phyloP scores from a whole-genome alignment of 495 filamentous ascomycete species.

The Penicillium angulare region DNA sequence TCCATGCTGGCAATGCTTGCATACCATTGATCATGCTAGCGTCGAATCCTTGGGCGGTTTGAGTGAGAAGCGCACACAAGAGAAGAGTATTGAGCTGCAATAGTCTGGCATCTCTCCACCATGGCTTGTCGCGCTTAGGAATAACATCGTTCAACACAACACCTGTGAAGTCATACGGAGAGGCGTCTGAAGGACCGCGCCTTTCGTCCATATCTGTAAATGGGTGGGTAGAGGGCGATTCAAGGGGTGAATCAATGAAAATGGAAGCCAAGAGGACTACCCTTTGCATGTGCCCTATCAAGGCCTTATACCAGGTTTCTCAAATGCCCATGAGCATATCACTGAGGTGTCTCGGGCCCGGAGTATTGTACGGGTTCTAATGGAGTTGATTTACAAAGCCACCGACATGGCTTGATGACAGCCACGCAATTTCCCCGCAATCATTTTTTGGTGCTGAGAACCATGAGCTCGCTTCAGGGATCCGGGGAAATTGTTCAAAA shows the following conservation, averaged over 20 bases:
- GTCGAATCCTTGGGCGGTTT: too few relatives aligned
- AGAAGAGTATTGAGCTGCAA: conserved; percentile 12
- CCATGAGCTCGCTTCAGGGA: too few relatives aligned
- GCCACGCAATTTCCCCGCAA: background rate
- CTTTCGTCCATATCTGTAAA: background rate
- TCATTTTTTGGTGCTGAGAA: too few relatives aligned
- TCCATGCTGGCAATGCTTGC: too few relatives aligned
- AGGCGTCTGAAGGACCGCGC: background rate
- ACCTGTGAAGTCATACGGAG: conserved; percentile 24
- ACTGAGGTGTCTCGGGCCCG: background rate
- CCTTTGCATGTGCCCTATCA: background rate
- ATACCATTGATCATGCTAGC: too few relatives aligned
- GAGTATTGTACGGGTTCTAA: background rate
- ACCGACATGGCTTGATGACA: background rate
- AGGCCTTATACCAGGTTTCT: background rate
- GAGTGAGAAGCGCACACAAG: conserved; percentile 11
- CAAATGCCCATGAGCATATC: background rate
- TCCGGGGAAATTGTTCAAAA: background rate
- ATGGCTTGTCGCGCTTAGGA: conserved; percentile 8
- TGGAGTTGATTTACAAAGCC: background rate
- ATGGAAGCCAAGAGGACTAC: background rate
- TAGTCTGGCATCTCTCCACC: conserved; percentile 6
- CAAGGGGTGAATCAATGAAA: background rate
- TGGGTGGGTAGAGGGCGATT: background rate
- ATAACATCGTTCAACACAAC: conserved; percentile 12